A percentile compares a stretch with the other conserved stretches of the same genome.
phyloP scores from a whole-genome alignment of 371 early-diverging fungal genomes.

The Mucor racemosus region DNA sequence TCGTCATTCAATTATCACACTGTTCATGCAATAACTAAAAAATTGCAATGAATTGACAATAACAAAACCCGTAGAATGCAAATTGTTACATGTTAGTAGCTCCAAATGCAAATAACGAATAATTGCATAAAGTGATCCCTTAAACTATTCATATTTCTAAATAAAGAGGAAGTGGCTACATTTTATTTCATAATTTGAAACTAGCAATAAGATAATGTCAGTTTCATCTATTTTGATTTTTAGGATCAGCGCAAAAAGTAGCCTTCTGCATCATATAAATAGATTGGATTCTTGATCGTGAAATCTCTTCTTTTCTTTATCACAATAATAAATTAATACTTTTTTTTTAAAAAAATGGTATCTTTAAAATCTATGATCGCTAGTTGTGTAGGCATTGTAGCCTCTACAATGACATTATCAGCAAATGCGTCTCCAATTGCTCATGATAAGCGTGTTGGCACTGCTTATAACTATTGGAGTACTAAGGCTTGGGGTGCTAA shows the following conservation, averaged over 20 bases:
- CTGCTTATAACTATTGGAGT: slow-evolving; percentile 32
- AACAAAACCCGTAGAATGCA: neutral
- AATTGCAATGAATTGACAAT: neutral
- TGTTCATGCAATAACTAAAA: too few relatives aligned
- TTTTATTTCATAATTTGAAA: neutral
- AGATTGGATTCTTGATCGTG: neutral
- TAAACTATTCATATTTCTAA: neutral
- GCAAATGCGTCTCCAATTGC: slow-evolving; percentile 11
- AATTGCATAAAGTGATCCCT: neutral
- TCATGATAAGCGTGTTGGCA: slow-evolving; percentile 24
- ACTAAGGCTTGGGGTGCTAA: slow-evolving; percentile 64
- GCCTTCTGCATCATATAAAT: neutral
- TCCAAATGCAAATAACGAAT: neutral
- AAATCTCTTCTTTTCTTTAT: neutral
- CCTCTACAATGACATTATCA: neutral
- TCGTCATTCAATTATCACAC: neutral
- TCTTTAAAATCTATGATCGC: slow-evolving; percentile 1
- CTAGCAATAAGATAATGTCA: neutral
- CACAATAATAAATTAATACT: too few relatives aligned
- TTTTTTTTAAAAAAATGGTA: slow-evolving; percentile 3
- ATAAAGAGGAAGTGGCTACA: neutral
- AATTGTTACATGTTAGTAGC: neutral
- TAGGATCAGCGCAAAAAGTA: neutral
- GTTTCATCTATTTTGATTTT: neutral
- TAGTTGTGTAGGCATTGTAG: neutral